Evolutionary conservation across 495 filamentous ascomycete species (phyloP).

Genomic region (Lophiotrema nucula): DNA sequence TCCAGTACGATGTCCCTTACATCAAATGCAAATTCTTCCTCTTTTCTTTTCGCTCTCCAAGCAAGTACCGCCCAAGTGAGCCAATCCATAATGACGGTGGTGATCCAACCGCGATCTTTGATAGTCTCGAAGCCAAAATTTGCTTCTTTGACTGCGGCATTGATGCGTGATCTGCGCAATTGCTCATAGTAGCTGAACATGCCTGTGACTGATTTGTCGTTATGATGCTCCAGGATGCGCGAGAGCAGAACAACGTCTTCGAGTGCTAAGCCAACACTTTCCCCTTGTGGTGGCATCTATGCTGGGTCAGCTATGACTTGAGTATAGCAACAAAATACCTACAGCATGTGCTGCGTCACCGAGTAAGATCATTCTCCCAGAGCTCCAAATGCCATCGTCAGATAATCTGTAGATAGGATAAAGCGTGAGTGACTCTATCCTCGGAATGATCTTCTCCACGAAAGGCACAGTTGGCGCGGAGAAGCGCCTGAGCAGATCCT

Average conservation of each 20-base stretch:
- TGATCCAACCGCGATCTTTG: slow-evolving; percentile 24
- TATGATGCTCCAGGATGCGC: slow-evolving; percentile 13
- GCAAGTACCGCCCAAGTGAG: slow-evolving; percentile 15
- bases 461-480: slow-evolving; percentile 11
- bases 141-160: slow-evolving; percentile 26
- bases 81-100: slow-evolving; percentile 24
- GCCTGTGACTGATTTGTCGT: not conserved
- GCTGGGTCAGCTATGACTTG: not conserved
- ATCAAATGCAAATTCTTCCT: slow-evolving; percentile 25
- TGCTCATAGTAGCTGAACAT: slow-evolving; percentile 14
- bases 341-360: slow-evolving; percentile 32
- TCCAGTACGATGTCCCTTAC: slow-evolving; percentile 15
- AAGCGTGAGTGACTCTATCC: slow-evolving; percentile 8
- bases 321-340: not conserved
- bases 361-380: slow-evolving; percentile 21
- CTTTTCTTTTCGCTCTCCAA: slow-evolving; percentile 12
- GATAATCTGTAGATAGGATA: slow-evolving; percentile 27
- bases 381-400: slow-evolving; percentile 11
- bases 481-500: slow-evolving; percentile 21
- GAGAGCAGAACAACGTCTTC: slow-evolving; percentile 29
- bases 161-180: slow-evolving; percentile 17
- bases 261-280: slow-evolving; percentile 26
- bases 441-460: not conserved
- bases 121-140: slow-evolving; percentile 24
- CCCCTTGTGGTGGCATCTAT: slow-evolving; percentile 31